phyloP scores from a whole-genome alignment of 2,329 filamentous ascomycete genomes.

The Daldinia eschscholtzii region DNA sequence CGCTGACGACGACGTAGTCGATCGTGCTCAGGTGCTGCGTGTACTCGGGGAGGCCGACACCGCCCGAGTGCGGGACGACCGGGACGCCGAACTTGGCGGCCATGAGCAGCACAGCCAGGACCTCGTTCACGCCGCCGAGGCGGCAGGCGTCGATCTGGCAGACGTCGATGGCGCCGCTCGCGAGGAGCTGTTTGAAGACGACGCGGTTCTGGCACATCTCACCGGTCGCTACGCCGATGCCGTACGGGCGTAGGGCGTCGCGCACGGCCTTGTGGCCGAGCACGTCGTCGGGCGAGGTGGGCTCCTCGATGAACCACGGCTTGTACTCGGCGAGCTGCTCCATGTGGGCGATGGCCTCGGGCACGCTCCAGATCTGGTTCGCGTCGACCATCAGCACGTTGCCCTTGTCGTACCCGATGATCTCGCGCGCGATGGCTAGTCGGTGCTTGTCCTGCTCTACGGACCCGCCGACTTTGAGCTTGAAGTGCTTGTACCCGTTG shows the following conservation, averaged over 20 bases:
- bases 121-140: conserved; percentile 91
- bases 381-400: conserved; percentile 94
- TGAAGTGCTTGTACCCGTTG: conserved; percentile 87
- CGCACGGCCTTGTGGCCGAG: conserved; percentile 88
- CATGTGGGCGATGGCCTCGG: conserved; percentile 91
- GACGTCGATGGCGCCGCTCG: conserved; percentile 83
- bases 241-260: conserved; percentile 79
- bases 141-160: conserved; percentile 93
- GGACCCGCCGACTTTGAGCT: conserved; percentile 86
- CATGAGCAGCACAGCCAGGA: conserved; percentile 88
- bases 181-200: conserved; percentile 91
- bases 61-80: conserved; percentile 89
- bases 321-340: conserved; percentile 83
- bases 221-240: conserved; percentile 88
- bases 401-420: conserved; percentile 84
- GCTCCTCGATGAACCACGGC: conserved; percentile 96
- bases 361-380: conserved; percentile 93
- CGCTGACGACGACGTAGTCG: conserved; percentile 89
- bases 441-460: conserved; percentile 79
- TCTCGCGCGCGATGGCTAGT: conserved; percentile 78
- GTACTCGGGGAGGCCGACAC: conserved; percentile 92
- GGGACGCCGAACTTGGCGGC: conserved; percentile 83
- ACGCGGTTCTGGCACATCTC: conserved; percentile 98
- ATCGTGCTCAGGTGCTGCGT: conserved; percentile 93
- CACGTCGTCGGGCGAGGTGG: conserved; percentile 89